A percentile compares a stretch with the other conserved stretches of the same genome.
Evolutionary conservation across 371 early-diverging fungal species (phyloP).

Genomic region (Aphelidium insulamus): DNA sequence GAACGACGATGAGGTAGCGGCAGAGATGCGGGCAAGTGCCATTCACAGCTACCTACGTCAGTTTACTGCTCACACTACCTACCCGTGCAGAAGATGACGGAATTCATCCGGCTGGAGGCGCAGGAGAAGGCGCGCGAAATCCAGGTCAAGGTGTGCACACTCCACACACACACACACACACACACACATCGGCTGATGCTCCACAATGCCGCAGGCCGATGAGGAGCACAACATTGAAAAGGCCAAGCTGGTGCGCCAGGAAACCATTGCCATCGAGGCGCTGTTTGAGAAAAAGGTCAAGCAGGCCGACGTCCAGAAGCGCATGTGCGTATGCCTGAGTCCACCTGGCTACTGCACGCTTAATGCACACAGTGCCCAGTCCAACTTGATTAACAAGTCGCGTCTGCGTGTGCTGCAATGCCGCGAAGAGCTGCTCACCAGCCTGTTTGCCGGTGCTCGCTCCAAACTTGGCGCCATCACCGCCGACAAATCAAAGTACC

Average conservation of each 20-base stretch:
- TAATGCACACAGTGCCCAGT: conserved; percentile 47
- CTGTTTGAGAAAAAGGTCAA: conserved; percentile 71
- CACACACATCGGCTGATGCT: not conserved
- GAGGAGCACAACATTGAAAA: conserved; percentile 97
- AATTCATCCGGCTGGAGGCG: conserved; percentile 95
- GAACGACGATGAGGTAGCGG: conserved; percentile 76
- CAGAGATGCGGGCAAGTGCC: conserved; percentile 73
- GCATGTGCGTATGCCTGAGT: conserved; percentile 39
- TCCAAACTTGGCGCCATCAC: conserved; percentile 24
- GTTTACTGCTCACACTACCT: not conserved
- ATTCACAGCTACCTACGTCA: not conserved
- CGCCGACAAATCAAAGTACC: conserved; percentile 28
- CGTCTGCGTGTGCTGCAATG: conserved; percentile 67
- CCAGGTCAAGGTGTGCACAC: conserved; percentile 67
- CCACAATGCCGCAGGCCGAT: conserved; percentile 34
- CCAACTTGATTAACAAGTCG: conserved; percentile 84
- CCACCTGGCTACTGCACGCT: not conserved
- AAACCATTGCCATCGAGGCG: conserved; percentile 67
- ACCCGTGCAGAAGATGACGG: conserved; percentile 9
- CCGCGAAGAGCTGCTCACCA: conserved; percentile 63
- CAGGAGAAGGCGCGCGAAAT: conserved; percentile 93
- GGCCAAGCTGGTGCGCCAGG: conserved; percentile 80
- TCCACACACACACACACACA: conserved; percentile 1
- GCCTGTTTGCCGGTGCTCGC: conserved; percentile 41
- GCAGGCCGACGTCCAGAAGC: conserved; percentile 71